phyloP scores from a whole-genome alignment of 768 basidiomycete genomes.

The Lepiota venenata region DNA sequence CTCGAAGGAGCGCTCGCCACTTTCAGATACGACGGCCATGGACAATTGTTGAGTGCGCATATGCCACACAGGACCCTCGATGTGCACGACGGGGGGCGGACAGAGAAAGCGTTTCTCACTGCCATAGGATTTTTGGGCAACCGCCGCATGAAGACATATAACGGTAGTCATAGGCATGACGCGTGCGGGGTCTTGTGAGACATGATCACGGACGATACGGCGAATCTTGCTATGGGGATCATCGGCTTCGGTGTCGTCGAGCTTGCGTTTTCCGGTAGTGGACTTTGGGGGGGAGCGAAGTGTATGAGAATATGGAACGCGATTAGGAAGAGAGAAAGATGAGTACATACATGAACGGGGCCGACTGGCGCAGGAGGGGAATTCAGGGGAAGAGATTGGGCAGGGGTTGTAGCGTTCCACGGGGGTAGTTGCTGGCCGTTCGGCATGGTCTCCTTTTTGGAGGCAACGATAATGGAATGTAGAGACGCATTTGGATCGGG shows the following conservation, averaged over 20 bases:
- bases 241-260: slow-evolving; percentile 63
- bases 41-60: slow-evolving; percentile 78
- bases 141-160: slow-evolving; percentile 86
- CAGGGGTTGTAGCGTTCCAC: slow-evolving; percentile 29
- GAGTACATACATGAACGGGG: slow-evolving; percentile 17
- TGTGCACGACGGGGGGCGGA: slow-evolving; percentile 90
- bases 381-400: slow-evolving; percentile 26
- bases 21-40: slow-evolving; percentile 85
- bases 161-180: slow-evolving; percentile 90
- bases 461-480: slow-evolving; percentile 50
- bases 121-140: slow-evolving; percentile 95
- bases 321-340: background rate
- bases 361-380: slow-evolving; percentile 18
- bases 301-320: slow-evolving; percentile 3
- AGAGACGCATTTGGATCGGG: slow-evolving; percentile 44
- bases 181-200: slow-evolving; percentile 69
- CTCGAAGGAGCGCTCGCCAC: slow-evolving; percentile 78
- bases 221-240: slow-evolving; percentile 77
- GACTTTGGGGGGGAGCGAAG: slow-evolving; percentile 20
- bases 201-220: slow-evolving; percentile 80
- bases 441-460: slow-evolving; percentile 40
- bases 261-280: slow-evolving; percentile 68
- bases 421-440: slow-evolving; percentile 37
- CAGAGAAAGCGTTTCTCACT: slow-evolving; percentile 94
- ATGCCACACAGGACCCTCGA: slow-evolving; percentile 85